Conservation (phyloP, 345 rosid species). For the Kernera saxatilis region DNA sequence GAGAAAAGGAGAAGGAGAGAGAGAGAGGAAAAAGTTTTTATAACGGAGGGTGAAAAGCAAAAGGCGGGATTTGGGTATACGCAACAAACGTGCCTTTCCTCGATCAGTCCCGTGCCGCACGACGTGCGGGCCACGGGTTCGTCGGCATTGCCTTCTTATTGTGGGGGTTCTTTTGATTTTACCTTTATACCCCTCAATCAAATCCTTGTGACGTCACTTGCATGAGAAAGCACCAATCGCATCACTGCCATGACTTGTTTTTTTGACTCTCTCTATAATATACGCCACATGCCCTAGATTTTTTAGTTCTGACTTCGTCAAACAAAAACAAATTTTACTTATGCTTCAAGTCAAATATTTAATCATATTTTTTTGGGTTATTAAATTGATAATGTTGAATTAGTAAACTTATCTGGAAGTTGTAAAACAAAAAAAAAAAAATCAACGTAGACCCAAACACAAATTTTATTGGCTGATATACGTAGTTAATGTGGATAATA, state of each 20-base stretch:
- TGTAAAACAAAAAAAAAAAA: neutral
- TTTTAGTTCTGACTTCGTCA: neutral
- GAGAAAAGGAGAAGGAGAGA: neutral
- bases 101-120: neutral
- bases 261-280: neutral
- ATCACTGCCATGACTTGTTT: neutral
- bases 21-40: neutral
- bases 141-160: slow-evolving; percentile 1
- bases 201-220: neutral
- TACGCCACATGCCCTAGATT: neutral
- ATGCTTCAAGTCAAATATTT: neutral
- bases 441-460: too few relatives aligned
- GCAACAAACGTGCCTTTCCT: slow-evolving; percentile 21
- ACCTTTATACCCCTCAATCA: neutral
- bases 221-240: neutral
- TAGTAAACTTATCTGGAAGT: too few relatives aligned
- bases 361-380: neutral
- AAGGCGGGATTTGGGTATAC: slow-evolving; percentile 33
- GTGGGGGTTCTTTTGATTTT: neutral
- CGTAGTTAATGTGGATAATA: too few relatives aligned
- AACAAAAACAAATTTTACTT: neutral
- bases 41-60: slow-evolving; percentile 28
- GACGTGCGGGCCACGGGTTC: slow-evolving; percentile 25
- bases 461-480: too few relatives aligned
- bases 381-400: neutral